Evolutionary conservation across 2,329 filamentous ascomycete species (phyloP), one percentile per base, ranked within the genome.

Genomic region (Fusarium subglutinans): DNA sequence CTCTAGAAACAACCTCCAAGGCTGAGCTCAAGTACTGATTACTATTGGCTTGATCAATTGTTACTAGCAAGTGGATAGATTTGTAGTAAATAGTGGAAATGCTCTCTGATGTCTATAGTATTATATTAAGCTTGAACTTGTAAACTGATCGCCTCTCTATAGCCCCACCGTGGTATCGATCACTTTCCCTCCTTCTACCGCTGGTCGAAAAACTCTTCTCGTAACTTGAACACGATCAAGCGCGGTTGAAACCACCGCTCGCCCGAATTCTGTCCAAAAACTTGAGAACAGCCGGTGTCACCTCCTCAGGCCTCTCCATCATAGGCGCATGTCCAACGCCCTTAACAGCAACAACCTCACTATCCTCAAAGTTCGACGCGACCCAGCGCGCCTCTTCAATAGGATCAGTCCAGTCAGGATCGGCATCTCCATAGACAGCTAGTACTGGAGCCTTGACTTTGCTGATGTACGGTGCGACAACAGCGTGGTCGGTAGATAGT

Each of bases 381-480:
- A 73, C 67, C 71, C 71, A 73, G 4, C 45, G 26, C 9, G 70
- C 71, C 12, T 73, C 71, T 5, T 54, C 66, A 22, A 73, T 43
- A 18, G 71, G 71, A 4, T 71, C 70, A 22, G 28, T 45, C 71
- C 71, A 73, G 14, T 73, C 71, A 8, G 71, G 71, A n/a, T 73
- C 71, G 0, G 54, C 55, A n/a, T 73, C 71, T 5, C 71, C 71
- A 12, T 74, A 74, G 9, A 73, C 54, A 24, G 69, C 70, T 12
- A 73, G 55, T 7, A 74, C 71, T 4, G 70, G 70, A n/a, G 70
- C 66, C 6, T 61, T 59, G 10, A 71, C 70, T 5, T 66, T 73
- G 22, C 30, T 55, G 5, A 73, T n/a, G 35, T 62, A 74, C 0
- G 71, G 70, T 2, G 38, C 45, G 3, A 73, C 71, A 0, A 74